Percentiles rank a stretch among this genome's conserved stretches.
phyloP scores from a whole-genome alignment of 2,329 filamentous ascomycete genomes.

The Chaetomiaceae sp. region DNA sequence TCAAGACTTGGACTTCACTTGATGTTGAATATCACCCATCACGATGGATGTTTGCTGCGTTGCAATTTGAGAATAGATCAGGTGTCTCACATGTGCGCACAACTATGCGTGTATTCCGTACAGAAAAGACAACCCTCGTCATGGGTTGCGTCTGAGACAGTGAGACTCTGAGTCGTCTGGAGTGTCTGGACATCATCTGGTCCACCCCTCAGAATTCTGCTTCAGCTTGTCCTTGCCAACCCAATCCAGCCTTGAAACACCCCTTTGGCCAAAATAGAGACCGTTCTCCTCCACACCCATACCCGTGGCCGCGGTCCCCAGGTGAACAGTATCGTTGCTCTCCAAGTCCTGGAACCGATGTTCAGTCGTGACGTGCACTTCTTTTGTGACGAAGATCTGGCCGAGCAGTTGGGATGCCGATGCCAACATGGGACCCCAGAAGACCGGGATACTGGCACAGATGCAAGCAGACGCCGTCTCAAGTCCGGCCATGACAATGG shows the following conservation, averaged over 20 bases:
- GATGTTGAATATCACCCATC: too few species aligned
- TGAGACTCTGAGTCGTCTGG: too few species aligned
- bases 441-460: slow-evolving; percentile 20
- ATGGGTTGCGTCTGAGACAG: too few species aligned
- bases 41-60: too few species aligned
- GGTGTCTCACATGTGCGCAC: too few species aligned
- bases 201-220: background rate
- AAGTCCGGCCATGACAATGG: slow-evolving; percentile 21
- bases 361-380: slow-evolving; percentile 13
- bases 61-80: too few species aligned
- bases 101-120: too few species aligned
- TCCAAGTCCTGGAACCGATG: slow-evolving; percentile 2
- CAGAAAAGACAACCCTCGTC: too few species aligned
- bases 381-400: slow-evolving; percentile 18
- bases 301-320: background rate
- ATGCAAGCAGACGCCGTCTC: slow-evolving; percentile 19
- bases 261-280: background rate
- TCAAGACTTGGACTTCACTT: too few species aligned
- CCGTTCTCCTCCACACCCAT: background rate
- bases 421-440: slow-evolving; percentile 12
- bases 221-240: background rate
- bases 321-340: slow-evolving; percentile 4
- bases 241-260: slow-evolving; percentile 1
- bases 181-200: background rate
- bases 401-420: slow-evolving; percentile 9